A percentile compares a stretch with the other conserved stretches of the same genome.
Evolutionary conservation across 2,329 filamentous ascomycete genomes (phyloP).

Genomic region (Ceratocystis papillata): DNA sequence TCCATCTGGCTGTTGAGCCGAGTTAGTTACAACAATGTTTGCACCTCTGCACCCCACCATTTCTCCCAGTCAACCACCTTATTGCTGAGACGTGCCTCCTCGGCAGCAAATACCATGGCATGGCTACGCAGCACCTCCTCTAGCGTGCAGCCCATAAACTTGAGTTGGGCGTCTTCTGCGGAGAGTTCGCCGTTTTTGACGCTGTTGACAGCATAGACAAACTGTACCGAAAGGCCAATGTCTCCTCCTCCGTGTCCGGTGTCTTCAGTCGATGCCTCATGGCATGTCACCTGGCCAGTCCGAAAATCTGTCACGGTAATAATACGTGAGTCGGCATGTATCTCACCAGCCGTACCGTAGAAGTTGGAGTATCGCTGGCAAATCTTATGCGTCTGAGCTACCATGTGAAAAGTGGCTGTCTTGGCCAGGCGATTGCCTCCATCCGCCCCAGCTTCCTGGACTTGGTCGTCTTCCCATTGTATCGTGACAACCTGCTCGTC

Average conservation of each 20-base stretch:
- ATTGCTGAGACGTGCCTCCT: constrained; percentile 63
- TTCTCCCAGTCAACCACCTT: constrained; percentile 62
- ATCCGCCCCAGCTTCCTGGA: constrained; percentile 25
- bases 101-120: constrained; percentile 86
- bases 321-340: constrained; percentile 67
- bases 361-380: constrained; percentile 77
- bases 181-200: constrained; percentile 61
- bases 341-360: constrained; percentile 77
- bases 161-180: constrained; percentile 59
- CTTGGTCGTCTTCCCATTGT: constrained; percentile 64
- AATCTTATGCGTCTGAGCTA: constrained; percentile 75
- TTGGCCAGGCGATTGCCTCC: constrained; percentile 54
- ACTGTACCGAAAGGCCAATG: constrained; percentile 62
- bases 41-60: constrained; percentile 54
- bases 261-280: constrained; percentile 33
- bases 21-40: constrained; percentile 24
- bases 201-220: constrained; percentile 67
- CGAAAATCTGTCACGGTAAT: constrained; percentile 42
- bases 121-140: constrained; percentile 86
- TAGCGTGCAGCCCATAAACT: constrained; percentile 68
- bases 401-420: constrained; percentile 86
- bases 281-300: constrained; percentile 35
- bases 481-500: constrained; percentile 89
- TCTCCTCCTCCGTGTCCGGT: constrained; percentile 35
- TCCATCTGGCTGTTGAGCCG: background rate